Percentiles rank a stretch among this genome's conserved stretches.
Conservation (phyloP, 805 yeast species). For the Yarrowia bubula region DNA sequence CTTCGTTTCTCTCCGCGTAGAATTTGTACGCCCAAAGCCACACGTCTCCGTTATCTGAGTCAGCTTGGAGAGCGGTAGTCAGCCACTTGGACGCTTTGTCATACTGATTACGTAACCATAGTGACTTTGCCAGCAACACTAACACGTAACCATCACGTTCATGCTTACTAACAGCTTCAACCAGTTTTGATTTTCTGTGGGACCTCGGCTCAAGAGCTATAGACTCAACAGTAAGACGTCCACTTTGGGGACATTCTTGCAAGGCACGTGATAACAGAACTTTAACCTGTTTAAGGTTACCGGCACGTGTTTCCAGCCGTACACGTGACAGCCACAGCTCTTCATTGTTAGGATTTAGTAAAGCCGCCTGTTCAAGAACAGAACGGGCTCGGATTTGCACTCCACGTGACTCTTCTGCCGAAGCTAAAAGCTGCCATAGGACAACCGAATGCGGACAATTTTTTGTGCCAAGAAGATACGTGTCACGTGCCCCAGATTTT, state of each 20-base stretch:
- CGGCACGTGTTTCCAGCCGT: slow-evolving; percentile 52
- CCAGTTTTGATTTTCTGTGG: slow-evolving; percentile 56
- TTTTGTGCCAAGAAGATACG: slow-evolving; percentile 50
- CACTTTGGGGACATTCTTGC: slow-evolving; percentile 55
- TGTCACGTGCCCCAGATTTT: slow-evolving; percentile 46
- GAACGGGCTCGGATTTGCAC: slow-evolving; percentile 64
- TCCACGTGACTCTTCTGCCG: slow-evolving; percentile 47
- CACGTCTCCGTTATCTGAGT: slow-evolving; percentile 65
- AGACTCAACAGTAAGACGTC: slow-evolving; percentile 64
- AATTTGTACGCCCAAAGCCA: slow-evolving; percentile 66
- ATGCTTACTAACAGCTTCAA: slow-evolving; percentile 70
- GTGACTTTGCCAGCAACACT: slow-evolving; percentile 60
- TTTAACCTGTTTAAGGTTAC: slow-evolving; percentile 53
- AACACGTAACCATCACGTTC: slow-evolving; percentile 59
- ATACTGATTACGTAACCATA: slow-evolving; percentile 54
- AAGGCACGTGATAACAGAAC: slow-evolving; percentile 58
- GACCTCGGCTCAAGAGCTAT: slow-evolving; percentile 47
- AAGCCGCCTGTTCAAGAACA: slow-evolving; percentile 62
- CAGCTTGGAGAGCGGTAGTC: slow-evolving; percentile 59
- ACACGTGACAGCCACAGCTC: slow-evolving; percentile 59
- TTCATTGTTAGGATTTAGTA: slow-evolving; percentile 51
- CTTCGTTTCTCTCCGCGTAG: slow-evolving; percentile 42
- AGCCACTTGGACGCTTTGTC: slow-evolving; percentile 69
- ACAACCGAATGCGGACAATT: slow-evolving; percentile 45
- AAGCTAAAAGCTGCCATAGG: slow-evolving; percentile 58